phyloP scores from a whole-genome alignment of 1,284 basidiomycete genomes.

The Trichosporon inkin region DNA sequence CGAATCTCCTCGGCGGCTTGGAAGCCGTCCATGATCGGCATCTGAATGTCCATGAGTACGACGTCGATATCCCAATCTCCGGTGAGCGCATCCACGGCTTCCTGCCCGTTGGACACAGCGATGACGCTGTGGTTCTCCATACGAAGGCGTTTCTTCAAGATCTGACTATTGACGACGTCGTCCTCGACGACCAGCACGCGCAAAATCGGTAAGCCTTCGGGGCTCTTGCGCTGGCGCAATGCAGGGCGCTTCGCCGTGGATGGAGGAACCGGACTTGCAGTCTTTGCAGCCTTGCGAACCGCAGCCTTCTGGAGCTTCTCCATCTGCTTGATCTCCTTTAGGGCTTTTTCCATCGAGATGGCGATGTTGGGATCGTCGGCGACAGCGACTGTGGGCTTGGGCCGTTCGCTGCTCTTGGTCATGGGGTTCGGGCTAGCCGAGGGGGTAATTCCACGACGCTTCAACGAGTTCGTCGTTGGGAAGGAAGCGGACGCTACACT shows the following conservation, averaged over 20 bases:
- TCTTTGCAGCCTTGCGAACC: neutral
- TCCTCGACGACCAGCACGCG: conserved; percentile 67
- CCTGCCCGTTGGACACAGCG: conserved; percentile 70
- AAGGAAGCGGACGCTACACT: neutral
- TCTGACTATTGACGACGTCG: conserved; percentile 70
- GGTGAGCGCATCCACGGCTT: conserved; percentile 63
- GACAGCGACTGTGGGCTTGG: neutral
- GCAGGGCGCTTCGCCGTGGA: neutral
- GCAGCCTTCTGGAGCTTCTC: neutral
- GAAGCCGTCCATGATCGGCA: conserved; percentile 77
- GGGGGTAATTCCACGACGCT: neutral
- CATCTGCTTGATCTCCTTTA: neutral
- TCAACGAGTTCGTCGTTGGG: neutral
- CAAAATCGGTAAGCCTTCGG: conserved; percentile 46
- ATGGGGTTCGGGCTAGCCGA: neutral
- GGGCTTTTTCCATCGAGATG: neutral
- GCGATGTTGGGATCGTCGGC: neutral
- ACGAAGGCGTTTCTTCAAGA: conserved; percentile 65
- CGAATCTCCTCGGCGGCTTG: conserved; percentile 68
- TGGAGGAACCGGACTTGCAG: neutral
- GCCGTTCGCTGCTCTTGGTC: neutral
- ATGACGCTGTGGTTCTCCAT: conserved; percentile 66
- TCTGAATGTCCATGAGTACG: conserved; percentile 83
- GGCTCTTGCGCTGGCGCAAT: neutral
- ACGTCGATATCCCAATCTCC: conserved; percentile 62